Conservation (phyloP, 306 rosid species). For the Ormosia semicastrata region DNA sequence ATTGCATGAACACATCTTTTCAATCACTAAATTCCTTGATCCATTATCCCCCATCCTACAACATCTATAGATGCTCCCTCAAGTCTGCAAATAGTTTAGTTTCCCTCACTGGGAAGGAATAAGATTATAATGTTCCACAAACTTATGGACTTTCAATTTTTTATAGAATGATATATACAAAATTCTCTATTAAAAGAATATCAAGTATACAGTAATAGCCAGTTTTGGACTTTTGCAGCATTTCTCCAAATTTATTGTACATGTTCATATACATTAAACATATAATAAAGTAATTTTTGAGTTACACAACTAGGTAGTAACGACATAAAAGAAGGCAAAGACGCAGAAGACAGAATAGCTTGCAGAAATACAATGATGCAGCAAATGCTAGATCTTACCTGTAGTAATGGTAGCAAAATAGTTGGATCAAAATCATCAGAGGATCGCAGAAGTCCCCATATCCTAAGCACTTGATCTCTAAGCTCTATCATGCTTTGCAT, state of each 20-base stretch:
- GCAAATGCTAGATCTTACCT: conserved; percentile 47
- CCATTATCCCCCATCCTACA: background rate
- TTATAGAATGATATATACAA: background rate
- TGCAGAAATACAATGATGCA: background rate
- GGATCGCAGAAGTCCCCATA: conserved; percentile 72
- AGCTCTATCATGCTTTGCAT: conserved; percentile 65
- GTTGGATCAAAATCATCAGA: conserved; percentile 79
- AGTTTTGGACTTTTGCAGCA: background rate
- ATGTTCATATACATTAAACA: background rate
- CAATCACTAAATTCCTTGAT: background rate
- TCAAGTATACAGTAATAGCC: background rate
- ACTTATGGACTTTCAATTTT: background rate
- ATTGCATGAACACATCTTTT: background rate
- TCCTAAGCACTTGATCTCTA: conserved; percentile 76
- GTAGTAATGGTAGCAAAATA: conserved; percentile 69
- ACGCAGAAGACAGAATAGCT: background rate
- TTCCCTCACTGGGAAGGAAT: background rate
- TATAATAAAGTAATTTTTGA: background rate
- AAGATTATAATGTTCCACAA: conserved; percentile 3
- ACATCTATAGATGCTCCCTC: background rate
- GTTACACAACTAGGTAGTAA: background rate
- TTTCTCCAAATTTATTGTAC: background rate
- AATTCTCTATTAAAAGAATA: background rate
- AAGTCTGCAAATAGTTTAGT: background rate
- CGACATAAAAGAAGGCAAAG: conserved; percentile 2